A percentile compares a stretch with the other conserved stretches of the same genome.
phyloP scores from a whole-genome alignment of 2,329 filamentous ascomycete genomes.

The Salinomyces thailandicus region DNA sequence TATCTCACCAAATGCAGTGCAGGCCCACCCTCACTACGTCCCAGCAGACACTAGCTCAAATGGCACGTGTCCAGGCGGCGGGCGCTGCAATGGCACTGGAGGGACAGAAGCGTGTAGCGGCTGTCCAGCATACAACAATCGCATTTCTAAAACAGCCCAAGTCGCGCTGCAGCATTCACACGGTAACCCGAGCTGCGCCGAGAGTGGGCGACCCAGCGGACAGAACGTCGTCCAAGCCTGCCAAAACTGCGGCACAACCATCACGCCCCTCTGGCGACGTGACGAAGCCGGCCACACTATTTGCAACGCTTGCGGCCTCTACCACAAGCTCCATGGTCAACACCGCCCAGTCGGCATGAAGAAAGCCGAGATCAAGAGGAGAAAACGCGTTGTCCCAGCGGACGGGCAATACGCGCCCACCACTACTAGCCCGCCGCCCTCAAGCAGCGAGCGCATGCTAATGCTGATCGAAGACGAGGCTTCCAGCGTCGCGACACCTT shows the following conservation, averaged over 20 bases:
- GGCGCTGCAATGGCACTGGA: constrained; percentile 90
- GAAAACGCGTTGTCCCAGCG: constrained; percentile 87
- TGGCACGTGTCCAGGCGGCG: constrained; percentile 91
- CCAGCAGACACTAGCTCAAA: constrained; percentile 61
- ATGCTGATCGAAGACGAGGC: neutral
- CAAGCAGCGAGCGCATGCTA: neutral
- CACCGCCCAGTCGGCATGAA: constrained; percentile 98
- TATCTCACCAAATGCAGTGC: constrained; percentile 29
- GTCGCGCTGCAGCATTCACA: constrained; percentile 44
- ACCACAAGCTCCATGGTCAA: constrained; percentile 90
- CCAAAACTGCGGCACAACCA: constrained; percentile 93
- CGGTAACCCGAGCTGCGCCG: constrained; percentile 4
- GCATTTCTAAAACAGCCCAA: constrained; percentile 77
- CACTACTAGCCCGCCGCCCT: neutral
- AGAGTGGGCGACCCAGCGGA: constrained; percentile 5
- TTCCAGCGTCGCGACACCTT: neutral
- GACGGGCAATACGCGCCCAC: constrained; percentile 20
- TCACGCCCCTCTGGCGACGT: constrained; percentile 89
- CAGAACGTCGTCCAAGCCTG: constrained; percentile 71
- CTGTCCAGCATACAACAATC: constrained; percentile 95
- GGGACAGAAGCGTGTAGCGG: constrained; percentile 91
- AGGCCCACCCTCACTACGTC: constrained; percentile 55
- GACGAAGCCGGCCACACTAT: constrained; percentile 94
- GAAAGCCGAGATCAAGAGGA: constrained; percentile 89
- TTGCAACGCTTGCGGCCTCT: constrained; percentile 94